Evolutionary conservation across 768 basidiomycete species (phyloP), one percentile per base, ranked within the genome.

Genomic region (Pleurotus citrinopileatus): DNA sequence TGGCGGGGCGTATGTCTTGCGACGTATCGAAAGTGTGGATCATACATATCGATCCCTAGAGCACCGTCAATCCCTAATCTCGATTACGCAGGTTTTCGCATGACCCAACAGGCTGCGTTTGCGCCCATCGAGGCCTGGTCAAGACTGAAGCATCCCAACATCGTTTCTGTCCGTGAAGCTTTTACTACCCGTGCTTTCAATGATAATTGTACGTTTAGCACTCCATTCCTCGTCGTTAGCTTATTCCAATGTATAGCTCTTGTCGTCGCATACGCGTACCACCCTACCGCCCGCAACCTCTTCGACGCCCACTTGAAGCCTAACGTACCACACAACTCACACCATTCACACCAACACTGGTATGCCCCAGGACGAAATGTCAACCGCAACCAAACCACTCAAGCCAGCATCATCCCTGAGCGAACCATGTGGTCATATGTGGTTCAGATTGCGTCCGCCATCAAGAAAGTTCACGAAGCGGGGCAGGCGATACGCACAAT

Each of bases 131-230:
- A 97, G 59, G 73, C 83, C 13, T 99, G 97, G 97, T 83, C 84
- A 1, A 76, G 81, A 40, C 75, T 98, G 53, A 80, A 75, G 15
- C 96, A 98, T 70, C 94, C 97, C 0, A 86, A 82, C 58, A 86
- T 99, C 56, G 83, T 96, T 13, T 69, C 82, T 7, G 73, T 98
- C 19, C 80, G 82, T 45, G 97, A 98, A 66, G 97, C 96, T 0
- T 98, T 99, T 73, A 98, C 97, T 0, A 96, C 96, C 0, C 81
- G 87, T 25, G 83, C 90, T 0, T 99, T 99, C 68, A 84, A 85
- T 52, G 97, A 98, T 66, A 87, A 86, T 60, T 98, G 95, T 96
- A 63, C 47, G 87, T 74, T 12, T 42, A 44, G 26, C 40, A 26
- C 3, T 17, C 13, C 3, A 9, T 20, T 9, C 5, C n/a, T 34